These are phyloP conservation scores for Blastobotrys malaysiensis DNA, from an alignment of 1,139 yeast genomes.

Conservation along the genomic window DNA sequence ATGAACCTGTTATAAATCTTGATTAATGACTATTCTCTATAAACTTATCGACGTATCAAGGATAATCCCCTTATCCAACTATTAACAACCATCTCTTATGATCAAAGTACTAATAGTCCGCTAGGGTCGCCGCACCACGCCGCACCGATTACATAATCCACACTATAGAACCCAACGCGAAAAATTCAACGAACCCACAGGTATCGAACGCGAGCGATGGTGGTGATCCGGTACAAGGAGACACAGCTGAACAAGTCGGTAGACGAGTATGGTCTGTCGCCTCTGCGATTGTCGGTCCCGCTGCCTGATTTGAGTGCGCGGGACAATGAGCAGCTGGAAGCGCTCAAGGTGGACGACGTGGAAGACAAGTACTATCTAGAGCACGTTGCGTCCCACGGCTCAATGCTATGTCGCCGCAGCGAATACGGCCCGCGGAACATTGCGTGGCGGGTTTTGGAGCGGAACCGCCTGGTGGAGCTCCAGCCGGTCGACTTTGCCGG, in stretches of 20 bases:
- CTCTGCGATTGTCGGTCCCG: slow-evolving; percentile 13
- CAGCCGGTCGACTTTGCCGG: slow-evolving; percentile 20
- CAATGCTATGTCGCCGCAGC: slow-evolving; percentile 7
- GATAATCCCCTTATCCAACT: no score
- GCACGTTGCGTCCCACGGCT: slow-evolving; percentile 24
- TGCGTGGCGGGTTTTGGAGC: slow-evolving; percentile 22
- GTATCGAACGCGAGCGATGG: not conserved
- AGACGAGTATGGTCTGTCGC: slow-evolving; percentile 10
- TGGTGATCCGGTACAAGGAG: slow-evolving; percentile 13
- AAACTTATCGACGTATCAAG: no score
- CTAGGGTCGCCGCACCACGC: no score
- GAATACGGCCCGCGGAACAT: slow-evolving; percentile 15
- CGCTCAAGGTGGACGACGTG: slow-evolving; percentile 14
- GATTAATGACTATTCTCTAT: no score
- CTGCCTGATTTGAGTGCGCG: slow-evolving; percentile 12
- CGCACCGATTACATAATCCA: not conserved
- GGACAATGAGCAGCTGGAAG: slow-evolving; percentile 6
- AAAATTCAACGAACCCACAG: slow-evolving; percentile 1
- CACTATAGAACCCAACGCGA: not conserved
- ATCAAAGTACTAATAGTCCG: no score
- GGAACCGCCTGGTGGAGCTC: slow-evolving; percentile 21
- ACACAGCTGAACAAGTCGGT: slow-evolving; percentile 13
- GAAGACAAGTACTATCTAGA: slow-evolving; percentile 22
- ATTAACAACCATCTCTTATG: no score
- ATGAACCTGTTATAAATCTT: no score